phyloP scores from a whole-genome alignment of 2,329 filamentous ascomycete genomes.

The Rhynchosporium agropyri region DNA sequence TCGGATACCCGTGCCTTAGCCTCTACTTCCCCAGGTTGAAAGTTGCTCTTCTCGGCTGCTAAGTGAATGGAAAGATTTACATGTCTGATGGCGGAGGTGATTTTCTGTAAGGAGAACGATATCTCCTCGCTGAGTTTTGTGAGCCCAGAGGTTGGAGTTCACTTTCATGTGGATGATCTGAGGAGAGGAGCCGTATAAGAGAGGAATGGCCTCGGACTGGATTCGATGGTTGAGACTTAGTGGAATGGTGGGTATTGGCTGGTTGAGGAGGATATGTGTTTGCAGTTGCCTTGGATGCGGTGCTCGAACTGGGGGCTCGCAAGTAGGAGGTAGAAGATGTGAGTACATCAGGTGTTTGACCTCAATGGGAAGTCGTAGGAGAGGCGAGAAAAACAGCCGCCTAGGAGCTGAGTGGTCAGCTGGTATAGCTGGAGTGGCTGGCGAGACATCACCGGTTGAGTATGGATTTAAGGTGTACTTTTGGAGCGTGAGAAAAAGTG shows the following conservation, averaged over 20 bases:
- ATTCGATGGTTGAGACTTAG: conserved; percentile 36
- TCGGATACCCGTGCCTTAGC: conserved; percentile 30
- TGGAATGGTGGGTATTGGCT: conserved; percentile 30
- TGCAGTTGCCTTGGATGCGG: conserved; percentile 39
- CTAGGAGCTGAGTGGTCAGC: not conserved
- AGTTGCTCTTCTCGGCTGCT: conserved; percentile 41
- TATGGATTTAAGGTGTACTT: conserved; percentile 32
- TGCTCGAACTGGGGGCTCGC: conserved; percentile 29
- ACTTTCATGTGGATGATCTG: conserved; percentile 34
- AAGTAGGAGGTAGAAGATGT: conserved; percentile 26
- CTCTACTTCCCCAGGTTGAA: conserved; percentile 42
- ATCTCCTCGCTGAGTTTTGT: conserved; percentile 35
- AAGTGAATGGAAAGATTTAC: conserved; percentile 35
- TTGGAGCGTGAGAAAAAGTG: conserved; percentile 35
- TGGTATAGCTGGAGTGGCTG: conserved; percentile 2
- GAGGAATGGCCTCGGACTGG: conserved; percentile 33
- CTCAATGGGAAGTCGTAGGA: conserved; percentile 36
- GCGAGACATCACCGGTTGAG: conserved; percentile 20
- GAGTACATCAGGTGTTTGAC: conserved; percentile 35
- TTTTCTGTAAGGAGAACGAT: conserved; percentile 31
- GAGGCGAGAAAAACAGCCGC: conserved; percentile 15
- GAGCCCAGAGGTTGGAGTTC: conserved; percentile 38
- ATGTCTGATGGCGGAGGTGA: conserved; percentile 35
- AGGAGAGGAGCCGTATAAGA: conserved; percentile 34
- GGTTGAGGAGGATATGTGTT: conserved; percentile 34